Evolutionary conservation across 2,329 filamentous ascomycete species (phyloP).

Genomic region (Colletotrichum horii): DNA sequence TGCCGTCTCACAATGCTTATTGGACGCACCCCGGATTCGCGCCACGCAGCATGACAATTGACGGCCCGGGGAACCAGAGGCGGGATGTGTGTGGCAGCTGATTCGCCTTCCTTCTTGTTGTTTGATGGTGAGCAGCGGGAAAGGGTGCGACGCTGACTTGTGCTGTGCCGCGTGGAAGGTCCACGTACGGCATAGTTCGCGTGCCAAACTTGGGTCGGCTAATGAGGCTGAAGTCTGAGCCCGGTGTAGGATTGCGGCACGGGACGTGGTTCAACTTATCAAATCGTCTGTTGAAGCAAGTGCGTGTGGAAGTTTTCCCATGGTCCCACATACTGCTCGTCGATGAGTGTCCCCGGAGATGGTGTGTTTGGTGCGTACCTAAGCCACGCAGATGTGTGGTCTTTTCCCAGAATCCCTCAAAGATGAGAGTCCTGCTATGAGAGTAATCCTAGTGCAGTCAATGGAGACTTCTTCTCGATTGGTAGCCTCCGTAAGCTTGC

Average conservation of each 20-base stretch:
- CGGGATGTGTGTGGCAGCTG: background rate
- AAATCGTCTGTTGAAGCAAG: background rate
- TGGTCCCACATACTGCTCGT: background rate
- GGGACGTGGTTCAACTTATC: background rate
- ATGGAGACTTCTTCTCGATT: background rate
- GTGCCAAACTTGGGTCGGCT: background rate
- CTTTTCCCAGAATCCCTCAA: background rate
- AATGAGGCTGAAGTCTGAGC: background rate
- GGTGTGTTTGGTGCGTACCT: background rate
- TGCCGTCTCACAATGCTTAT: background rate
- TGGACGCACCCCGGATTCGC: background rate
- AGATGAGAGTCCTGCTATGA: background rate
- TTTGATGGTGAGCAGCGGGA: background rate
- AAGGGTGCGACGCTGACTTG: background rate
- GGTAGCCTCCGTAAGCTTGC: background rate
- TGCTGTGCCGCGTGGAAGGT: background rate
- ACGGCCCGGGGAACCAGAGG: background rate
- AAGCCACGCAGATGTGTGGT: rapidly evolving
- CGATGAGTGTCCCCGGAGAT: background rate
- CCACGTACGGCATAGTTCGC: background rate
- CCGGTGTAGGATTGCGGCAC: background rate
- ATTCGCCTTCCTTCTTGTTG: background rate
- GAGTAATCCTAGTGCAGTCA: background rate
- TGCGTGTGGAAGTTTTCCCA: background rate
- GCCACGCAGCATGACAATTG: background rate